Base-by-base conservation (phyloP, 345 rosid species). In the Gossypium rotundifolium region DNA sequence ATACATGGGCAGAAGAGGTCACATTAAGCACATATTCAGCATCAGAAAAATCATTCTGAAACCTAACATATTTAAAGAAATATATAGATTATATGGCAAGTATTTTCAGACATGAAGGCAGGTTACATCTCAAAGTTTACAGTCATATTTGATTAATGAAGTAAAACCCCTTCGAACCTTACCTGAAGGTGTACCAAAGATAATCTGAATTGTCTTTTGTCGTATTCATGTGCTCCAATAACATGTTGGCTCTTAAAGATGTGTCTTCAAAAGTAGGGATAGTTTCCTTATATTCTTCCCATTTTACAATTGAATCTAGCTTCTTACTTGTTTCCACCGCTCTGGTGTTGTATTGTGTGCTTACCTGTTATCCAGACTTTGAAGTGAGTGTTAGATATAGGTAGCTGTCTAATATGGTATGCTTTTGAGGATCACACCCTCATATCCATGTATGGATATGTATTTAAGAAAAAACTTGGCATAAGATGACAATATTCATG, bases 141-240 rank as follows among this genome's bases (percentile, higher is more conserved):
- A 29, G 6, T 27, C 9, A 25, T 16, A 5, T 62, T 10, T 62
- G 66, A 3, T 13, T 27, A 61, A 25, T 45, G n/a, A 49, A 59
- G 51, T 14, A 52, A 25, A 77, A 55, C 40, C 18, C 25, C 6
- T 0, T 70, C 53, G 67, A 14, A 14, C 38, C 57, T 73, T 82
- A 91, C 94, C 89, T 83, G 79, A 76, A 82, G 51, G 79, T 83
- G 76, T 91, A 89, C 98, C 98, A 93, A 59, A 93, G 91, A 69
- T 93, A 93, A 82, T 93, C 97, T 55, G 98, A 91, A 60, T 82
- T 74, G 76, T 89, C 98, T 70, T 91, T 89, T 33, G 93, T 93
- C 51, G 84, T 80, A 20, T 77, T 80, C 88, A 86, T 86, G 54
- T 93, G 94, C 73, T 93, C 98, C 69, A 93, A 74, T 25, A 93